phyloP scores from a whole-genome alignment of 108 stramenopile genomes.

The Cyclotella sp. region DNA sequence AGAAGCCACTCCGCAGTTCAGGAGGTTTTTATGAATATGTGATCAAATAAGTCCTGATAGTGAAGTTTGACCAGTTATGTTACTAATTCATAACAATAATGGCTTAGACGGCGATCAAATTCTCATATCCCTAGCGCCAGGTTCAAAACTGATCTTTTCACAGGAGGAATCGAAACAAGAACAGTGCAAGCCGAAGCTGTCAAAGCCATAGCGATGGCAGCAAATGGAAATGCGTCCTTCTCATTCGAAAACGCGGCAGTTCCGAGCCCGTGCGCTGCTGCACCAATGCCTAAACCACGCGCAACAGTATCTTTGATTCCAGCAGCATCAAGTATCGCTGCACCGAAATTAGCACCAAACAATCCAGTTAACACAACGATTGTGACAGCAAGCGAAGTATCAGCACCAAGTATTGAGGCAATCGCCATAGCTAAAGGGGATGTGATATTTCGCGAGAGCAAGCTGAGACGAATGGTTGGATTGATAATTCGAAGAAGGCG shows the following conservation, averaged over 20 bases:
- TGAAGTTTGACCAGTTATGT: no score
- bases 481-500: conserved; percentile 57
- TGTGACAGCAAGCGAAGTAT: conserved; percentile 80
- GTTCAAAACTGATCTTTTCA: conserved; percentile 57
- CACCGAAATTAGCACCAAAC: conserved; percentile 93
- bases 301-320: conserved; percentile 88
- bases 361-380: conserved; percentile 92
- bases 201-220: conserved; percentile 91
- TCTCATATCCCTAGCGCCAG: conserved; percentile 60
- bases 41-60: no score
- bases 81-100: no score
- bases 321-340: conserved; percentile 67
- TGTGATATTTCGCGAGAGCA: conserved; percentile 85
- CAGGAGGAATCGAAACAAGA: conserved; percentile 68
- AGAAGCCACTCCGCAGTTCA: no score
- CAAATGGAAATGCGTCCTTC: conserved; percentile 92
- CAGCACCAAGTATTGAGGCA: conserved; percentile 84
- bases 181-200: conserved; percentile 79
- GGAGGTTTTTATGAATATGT: no score
- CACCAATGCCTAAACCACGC: conserved; percentile 89
- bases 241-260: conserved; percentile 91
- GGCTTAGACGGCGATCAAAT: no score
- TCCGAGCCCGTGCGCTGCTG: conserved; percentile 92
- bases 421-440: conserved; percentile 92
- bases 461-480: conserved; percentile 62